These are phyloP conservation scores for Wickerhamiella musiphila DNA, from an alignment of 805 yeast genomes.

Conservation along the genomic window DNA sequence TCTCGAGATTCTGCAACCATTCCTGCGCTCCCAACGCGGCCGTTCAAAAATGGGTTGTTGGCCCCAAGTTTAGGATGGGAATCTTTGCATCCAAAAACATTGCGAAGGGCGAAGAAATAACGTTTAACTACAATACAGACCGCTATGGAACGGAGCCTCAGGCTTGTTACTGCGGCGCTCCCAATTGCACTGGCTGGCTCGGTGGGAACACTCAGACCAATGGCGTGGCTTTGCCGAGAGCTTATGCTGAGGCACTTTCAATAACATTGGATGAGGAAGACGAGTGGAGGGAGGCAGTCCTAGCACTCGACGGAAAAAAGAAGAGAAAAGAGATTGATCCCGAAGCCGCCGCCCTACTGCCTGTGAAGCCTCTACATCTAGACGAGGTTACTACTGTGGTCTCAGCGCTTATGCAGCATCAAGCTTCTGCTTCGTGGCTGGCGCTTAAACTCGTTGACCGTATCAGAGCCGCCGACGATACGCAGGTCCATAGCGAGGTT, in stretches of 20 bases:
- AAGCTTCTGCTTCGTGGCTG: constrained; percentile 45
- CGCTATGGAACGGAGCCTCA: constrained; percentile 91
- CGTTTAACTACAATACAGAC: constrained; percentile 87
- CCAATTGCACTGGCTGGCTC: constrained; percentile 79
- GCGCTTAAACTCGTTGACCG: constrained; percentile 52
- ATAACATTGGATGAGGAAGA: constrained; percentile 46
- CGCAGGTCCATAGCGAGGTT: constrained; percentile 36
- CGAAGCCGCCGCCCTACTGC: constrained; percentile 34
- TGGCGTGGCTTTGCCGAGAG: constrained; percentile 71
- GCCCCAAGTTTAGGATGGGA: constrained; percentile 82
- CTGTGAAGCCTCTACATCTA: constrained; percentile 32
- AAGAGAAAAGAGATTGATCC: constrained; percentile 32
- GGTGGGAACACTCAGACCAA: constrained; percentile 98
- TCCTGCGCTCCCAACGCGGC: constrained; percentile 89
- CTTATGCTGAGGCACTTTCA: constrained; percentile 72
- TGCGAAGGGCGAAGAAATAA: constrained; percentile 66
- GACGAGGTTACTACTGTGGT: constrained; percentile 60
- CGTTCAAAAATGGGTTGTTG: constrained; percentile 96
- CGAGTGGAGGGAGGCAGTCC: constrained; percentile 22
- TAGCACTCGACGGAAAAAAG: constrained; percentile 5
- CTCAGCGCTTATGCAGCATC: constrained; percentile 53
- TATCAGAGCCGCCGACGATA: constrained; percentile 35
- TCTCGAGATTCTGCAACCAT: constrained; percentile 88
- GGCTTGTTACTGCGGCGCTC: constrained; percentile 84
- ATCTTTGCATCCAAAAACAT: constrained; percentile 72